Base-by-base conservation (phyloP, 495 filamentous ascomycete genomes). In the Tetracladium marchalianum region DNA sequence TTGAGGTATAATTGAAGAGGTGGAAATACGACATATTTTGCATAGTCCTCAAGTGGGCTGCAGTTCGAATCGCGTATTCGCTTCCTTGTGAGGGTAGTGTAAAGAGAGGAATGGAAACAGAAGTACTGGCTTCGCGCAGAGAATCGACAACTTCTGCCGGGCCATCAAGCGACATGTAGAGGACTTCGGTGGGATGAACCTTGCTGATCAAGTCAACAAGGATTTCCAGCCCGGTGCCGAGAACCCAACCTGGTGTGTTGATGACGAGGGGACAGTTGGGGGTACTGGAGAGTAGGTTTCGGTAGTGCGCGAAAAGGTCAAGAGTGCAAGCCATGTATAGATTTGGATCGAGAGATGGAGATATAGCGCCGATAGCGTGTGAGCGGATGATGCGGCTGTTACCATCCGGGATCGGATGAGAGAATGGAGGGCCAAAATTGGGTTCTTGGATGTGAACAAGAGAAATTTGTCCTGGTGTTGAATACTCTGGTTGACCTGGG, bases 201-300 rank as follows among this genome's bases (percentile, higher is more conserved):
- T 61, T 62, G 1, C 63, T 55, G 47, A 90, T 72, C 1, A 92
- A 64, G 40, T 79, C 77, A 16, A 69, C 66, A 0, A 89, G 68
- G 10, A 90, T 67, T 54, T 87, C 82, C 5, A 90, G 63, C 1
- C 84, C 84, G 7, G 77, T 75, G 4, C 84, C 85, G 57, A 83
- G 81, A 22, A 90, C 79, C 87, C 87, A 92, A 16, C 86, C 86
- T 1, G 85, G 80, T 11, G 81, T 84, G 60, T 93, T 92, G 58
- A 95, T 74, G 8, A 95, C 67, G 7, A 95, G 68, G 2, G 84
- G 82, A 19, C 64, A 58, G 6, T 47, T 31, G n/a, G 57, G 61
- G 6, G 40, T 8, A 2, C 5, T 46, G 4, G 51, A 53, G 4
- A 52, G 31, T 5, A 54, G 37, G 10, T 59, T 59, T 16, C 70